phyloP scores from a whole-genome alignment of 1,139 yeast species.

The Diutina ranongensis region DNA sequence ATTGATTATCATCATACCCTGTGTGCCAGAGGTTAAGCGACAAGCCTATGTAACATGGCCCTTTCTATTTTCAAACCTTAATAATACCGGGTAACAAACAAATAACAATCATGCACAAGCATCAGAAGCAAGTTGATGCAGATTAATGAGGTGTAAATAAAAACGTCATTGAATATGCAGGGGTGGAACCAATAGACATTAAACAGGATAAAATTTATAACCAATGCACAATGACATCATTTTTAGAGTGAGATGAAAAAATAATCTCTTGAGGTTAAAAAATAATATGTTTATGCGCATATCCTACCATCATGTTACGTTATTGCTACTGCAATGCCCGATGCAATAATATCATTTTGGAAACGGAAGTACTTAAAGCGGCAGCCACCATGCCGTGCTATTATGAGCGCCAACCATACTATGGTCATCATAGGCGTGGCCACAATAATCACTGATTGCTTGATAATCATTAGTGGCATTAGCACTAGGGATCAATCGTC shows the following conservation, averaged over 20 bases:
- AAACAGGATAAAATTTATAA: too few relatives aligned
- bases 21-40: too few relatives aligned
- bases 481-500: neutral
- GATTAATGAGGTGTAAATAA: neutral
- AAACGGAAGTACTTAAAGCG: neutral
- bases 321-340: neutral
- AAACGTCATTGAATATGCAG: neutral
- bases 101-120: neutral
- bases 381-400: neutral
- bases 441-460: neutral
- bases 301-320: too few relatives aligned
- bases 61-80: neutral
- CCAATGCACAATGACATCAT: too few relatives aligned
- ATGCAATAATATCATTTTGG: neutral
- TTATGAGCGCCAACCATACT: neutral
- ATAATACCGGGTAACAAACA: neutral
- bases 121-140: neutral
- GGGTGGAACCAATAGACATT: neutral
- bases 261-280: too few relatives aligned
- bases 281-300: too few relatives aligned
- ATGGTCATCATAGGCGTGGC: neutral
- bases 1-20: too few relatives aligned
- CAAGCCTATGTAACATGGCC: neutral
- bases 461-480: neutral
- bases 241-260: too few relatives aligned